These are phyloP conservation scores for Aspergillus biplanus DNA, from an alignment of 495 filamentous ascomycete species.

Conservation along the genomic window DNA sequence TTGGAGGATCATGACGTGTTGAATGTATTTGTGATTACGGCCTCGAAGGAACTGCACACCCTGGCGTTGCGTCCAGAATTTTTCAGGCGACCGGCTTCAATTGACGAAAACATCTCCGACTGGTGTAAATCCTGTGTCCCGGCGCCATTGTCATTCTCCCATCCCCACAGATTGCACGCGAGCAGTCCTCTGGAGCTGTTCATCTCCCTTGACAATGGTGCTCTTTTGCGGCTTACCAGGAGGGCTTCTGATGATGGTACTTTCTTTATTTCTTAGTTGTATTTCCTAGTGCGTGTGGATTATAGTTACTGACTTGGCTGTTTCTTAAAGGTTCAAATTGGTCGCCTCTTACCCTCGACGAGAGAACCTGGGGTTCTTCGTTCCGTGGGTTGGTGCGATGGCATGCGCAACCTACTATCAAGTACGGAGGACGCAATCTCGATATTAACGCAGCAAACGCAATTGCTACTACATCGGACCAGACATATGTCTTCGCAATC, in stretches of 20 bases:
- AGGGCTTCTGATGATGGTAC: conserved; percentile 68
- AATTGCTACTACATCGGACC: conserved; percentile 65
- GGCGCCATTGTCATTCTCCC: conserved; percentile 72
- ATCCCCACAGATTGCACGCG: conserved; percentile 80
- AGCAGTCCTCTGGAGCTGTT: conserved; percentile 73
- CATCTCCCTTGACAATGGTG: conserved; percentile 80
- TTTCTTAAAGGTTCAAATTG: conserved; percentile 58
- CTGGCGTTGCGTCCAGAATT: conserved; percentile 79
- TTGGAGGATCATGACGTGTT: conserved; percentile 75
- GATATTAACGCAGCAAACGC: conserved; percentile 67
- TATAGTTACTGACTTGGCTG: conserved; percentile 17
- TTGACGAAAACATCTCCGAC: conserved; percentile 70
- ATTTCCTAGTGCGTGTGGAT: neutral
- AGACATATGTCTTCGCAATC: conserved; percentile 77
- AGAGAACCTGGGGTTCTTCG: conserved; percentile 74
- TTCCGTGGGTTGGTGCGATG: conserved; percentile 74
- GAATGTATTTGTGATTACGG: conserved; percentile 79
- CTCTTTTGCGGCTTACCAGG: conserved; percentile 72
- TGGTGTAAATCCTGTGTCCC: conserved; percentile 77
- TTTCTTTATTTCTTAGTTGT: neutral
- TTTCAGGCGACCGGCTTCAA: conserved; percentile 67
- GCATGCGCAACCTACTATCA: conserved; percentile 65
- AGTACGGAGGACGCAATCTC: conserved; percentile 66
- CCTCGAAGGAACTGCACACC: conserved; percentile 75
- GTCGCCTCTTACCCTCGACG: conserved; percentile 78